Percentiles rank a stretch among this genome's conserved stretches.
Evolutionary conservation across 345 rosid species (phyloP).

Genomic region (Camelina hispida): DNA sequence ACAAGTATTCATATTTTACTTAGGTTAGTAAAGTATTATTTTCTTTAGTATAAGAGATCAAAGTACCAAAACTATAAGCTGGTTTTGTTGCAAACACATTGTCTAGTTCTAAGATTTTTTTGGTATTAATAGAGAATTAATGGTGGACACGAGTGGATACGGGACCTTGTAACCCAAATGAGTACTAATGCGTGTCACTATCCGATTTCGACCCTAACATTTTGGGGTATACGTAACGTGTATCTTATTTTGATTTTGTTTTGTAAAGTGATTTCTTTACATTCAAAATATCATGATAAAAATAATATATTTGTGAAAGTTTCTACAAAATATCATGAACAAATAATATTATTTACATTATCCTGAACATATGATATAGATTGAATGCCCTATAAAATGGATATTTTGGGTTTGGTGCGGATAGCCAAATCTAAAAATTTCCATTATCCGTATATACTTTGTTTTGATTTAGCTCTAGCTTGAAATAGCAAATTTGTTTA

Average conservation of each 20-base stretch:
- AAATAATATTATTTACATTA: neutral
- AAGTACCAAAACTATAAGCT: neutral
- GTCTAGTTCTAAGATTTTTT: neutral
- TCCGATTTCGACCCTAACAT: neutral
- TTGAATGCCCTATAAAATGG: neutral
- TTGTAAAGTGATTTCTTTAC: neutral
- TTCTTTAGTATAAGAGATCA: neutral
- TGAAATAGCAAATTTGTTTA: neutral
- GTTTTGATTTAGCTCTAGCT: neutral
- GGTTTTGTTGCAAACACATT: neutral
- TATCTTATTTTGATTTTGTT: neutral
- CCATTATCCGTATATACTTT: neutral
- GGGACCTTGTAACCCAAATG: neutral
- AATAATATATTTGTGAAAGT: neutral
- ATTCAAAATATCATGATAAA: neutral
- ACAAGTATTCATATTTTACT: neutral
- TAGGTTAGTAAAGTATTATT: neutral
- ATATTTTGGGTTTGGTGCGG: neutral
- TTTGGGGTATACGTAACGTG: neutral
- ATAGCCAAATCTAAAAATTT: neutral
- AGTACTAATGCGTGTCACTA: neutral
- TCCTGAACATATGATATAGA: neutral
- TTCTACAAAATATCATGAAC: neutral
- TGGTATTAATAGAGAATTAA: neutral
- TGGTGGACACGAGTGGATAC: neutral